Evolutionary conservation across 768 basidiomycete species (phyloP), one percentile per base, ranked within the genome.

Genomic region (Lactifluus rugatus): DNA sequence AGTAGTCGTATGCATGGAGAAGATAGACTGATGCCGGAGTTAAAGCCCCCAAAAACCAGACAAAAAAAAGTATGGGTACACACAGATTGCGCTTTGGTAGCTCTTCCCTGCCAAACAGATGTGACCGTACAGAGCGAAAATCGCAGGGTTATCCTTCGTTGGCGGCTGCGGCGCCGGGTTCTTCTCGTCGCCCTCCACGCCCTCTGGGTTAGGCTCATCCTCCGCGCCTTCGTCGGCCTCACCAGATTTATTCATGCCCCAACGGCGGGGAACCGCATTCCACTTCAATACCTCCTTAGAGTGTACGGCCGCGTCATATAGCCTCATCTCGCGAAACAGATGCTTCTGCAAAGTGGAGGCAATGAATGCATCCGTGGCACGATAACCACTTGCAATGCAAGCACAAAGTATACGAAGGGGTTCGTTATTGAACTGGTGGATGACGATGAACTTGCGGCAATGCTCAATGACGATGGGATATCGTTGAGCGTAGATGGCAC

Each of bases 41-140:
- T 36, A 51, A 19, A 31, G 6, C 28, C 44, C 4, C 39, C 8
- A 11, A 47, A 42, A 31, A 34, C 11, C 10, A 1, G 11, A 17
- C 9, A 48, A 48, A 19, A n/a, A 56, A 21, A 25, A 32, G 2
- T 48, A 17, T n/a, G 17, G 11, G 25, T 21, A 75, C 90, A 65
- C 64, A 95, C 94, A 94, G 52, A 94, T 82, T 5, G 93, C 89
- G 64, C 87, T 89, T 66, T 96, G 92, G 69, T 87, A 93, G 64
- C 89, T 92, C 72, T 84, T 88, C 21, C 87, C 85, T 3, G 82
- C 81, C n/a, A 90, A 78, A 65, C 89, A 86, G 49, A 91, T 78
- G 66, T 89, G 87, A 0, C 90, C 93, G 65, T 95, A 95, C 19
- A 90, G 71, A 1, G 84, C 74, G 14, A 89, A 78, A 21, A 82